Percentiles rank a stretch among this genome's conserved stretches.
Conservation (phyloP, 352 stramenopile genomes). For the Phytophthora citrophthora region DNA sequence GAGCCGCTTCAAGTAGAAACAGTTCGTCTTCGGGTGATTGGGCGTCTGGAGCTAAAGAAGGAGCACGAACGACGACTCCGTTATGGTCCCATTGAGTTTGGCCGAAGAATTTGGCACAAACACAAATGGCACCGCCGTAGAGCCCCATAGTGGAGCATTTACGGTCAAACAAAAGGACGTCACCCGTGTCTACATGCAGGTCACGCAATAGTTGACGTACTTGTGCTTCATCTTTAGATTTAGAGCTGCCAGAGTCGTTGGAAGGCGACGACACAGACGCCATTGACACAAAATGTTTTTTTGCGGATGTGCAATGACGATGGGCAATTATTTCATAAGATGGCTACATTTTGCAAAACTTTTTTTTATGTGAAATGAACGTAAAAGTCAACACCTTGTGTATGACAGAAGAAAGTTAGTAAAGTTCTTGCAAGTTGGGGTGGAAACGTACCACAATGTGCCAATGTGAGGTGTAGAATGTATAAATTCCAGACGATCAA, state of each 20-base stretch:
- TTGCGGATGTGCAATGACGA: neutral
- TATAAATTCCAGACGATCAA: neutral
- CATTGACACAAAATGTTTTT: neutral
- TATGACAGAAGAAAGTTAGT: neutral
- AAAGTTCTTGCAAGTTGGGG: neutral
- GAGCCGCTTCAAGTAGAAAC: conserved; percentile 73
- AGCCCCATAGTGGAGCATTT: conserved; percentile 75
- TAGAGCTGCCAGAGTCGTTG: neutral
- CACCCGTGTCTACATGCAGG: conserved; percentile 70
- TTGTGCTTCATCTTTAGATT: conserved; percentile 8
- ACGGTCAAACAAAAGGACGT: conserved; percentile 86
- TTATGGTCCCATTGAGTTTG: conserved; percentile 89
- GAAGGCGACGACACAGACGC: conserved; percentile 2
- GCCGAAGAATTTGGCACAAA: conserved; percentile 82
- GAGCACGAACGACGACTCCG: conserved; percentile 73
- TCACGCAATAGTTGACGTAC: conserved; percentile 59
- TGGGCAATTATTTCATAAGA: neutral
- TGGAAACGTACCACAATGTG: neutral
- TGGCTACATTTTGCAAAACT: neutral
- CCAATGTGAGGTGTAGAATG: neutral
- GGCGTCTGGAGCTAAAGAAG: conserved; percentile 20
- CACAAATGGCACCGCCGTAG: conserved; percentile 82
- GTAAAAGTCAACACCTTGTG: neutral
- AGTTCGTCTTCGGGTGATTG: conserved; percentile 47
- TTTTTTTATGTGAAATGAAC: neutral